Evolutionary conservation across 2,329 filamentous ascomycete genomes (phyloP), one percentile per base, ranked within the genome.

Genomic region (Domatiomyces catenatus): DNA sequence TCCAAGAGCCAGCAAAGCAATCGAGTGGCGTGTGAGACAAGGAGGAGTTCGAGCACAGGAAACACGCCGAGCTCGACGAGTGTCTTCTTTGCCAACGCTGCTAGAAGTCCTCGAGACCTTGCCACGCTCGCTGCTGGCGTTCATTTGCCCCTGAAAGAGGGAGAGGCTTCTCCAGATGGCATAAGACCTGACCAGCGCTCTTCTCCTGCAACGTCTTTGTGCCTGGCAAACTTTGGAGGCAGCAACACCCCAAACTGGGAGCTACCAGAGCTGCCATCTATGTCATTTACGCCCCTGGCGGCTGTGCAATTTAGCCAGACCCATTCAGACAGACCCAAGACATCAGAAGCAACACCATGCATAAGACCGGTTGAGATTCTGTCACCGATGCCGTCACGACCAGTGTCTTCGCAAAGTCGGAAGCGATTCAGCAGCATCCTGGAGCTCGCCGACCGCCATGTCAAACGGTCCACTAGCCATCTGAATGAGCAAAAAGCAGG

Each of bases 361-460:
- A 51, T 52, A 18, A 50, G 56, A 3, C 39, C 46, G 44, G 47
- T 50, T 8, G 53, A 60, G 24, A 63, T 64, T 22, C 47, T 60
- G 19, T 61, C 60, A n/a, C 62, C 62, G 42, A 59, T 59, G 44
- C 62, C 61, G 20, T 58, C 62, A 51, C 48, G 62, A 19, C 60
- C 61, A 10, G 57, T 61, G 44, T 60, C 57, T 17, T 62, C 61
- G n/a, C 58, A 60, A 32, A 61, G 53, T 45, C 52, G 58, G 18
- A 57, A 58, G 50, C 54, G 59, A 26, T 64, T 63, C 50, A 63
- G 62, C 48, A 59, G 58, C 17, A 63, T 63, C n/a, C 50, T 64
- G n/a, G 58, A 58, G 20, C 50, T 63, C n/a, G 53, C 59, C 2
- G 32, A 39, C 32, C 15, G 15, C 10, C 32, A 39, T 15, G 32